A percentile compares a stretch with the other conserved stretches of the same genome.
phyloP scores from a whole-genome alignment of 345 rosid species.

The Kandelia obovata region DNA sequence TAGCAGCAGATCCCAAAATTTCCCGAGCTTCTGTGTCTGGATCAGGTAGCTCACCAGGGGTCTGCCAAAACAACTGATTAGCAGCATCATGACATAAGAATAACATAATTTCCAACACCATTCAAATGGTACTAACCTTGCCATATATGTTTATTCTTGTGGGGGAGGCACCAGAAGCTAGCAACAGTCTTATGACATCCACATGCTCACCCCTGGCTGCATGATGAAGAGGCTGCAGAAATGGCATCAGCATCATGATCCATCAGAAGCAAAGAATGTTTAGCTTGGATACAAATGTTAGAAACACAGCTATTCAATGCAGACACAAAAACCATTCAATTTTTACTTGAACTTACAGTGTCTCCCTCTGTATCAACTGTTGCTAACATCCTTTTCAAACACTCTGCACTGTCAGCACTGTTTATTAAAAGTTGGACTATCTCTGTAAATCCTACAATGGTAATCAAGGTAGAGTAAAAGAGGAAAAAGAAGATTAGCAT shows the following conservation, averaged over 20 bases:
- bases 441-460: conserved; percentile 55
- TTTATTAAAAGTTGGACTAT: conserved; percentile 60
- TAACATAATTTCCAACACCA: not conserved
- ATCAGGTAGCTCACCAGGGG: conserved; percentile 61
- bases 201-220: conserved; percentile 92
- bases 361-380: conserved; percentile 79
- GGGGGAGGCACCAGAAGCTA: conserved; percentile 66
- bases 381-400: conserved; percentile 65
- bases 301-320: not conserved
- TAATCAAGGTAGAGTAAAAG: not conserved
- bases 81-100: not conserved
- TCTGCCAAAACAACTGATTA: conserved; percentile 42
- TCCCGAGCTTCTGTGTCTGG: conserved; percentile 51
- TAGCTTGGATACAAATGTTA: not conserved
- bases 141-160: conserved; percentile 51
- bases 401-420: conserved; percentile 43
- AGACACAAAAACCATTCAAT: not conserved
- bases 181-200: conserved; percentile 59
- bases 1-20: conserved; percentile 44
- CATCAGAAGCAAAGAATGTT: not conserved
- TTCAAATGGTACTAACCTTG: conserved; percentile 47
- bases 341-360: conserved; percentile 49
- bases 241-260: not conserved
- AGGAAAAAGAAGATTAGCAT: not conserved
- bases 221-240: conserved; percentile 81